Evolutionary conservation across 257 asterid genomes (phyloP), one percentile per base, ranked within the genome.

Genomic region (Penstemon davidsonii): DNA sequence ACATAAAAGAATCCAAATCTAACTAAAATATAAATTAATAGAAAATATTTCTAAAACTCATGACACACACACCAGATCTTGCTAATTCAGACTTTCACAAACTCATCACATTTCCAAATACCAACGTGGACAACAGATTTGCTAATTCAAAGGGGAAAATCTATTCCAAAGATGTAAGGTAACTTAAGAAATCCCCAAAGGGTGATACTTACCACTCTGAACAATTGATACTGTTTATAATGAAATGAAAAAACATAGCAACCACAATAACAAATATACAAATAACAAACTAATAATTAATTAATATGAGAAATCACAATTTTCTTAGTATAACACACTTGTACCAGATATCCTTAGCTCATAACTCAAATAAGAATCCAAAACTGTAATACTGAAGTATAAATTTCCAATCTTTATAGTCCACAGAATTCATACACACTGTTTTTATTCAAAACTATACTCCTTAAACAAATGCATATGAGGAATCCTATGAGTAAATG

Each of bases 331-430:
- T 9, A 10, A 3, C 0, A 49, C 18, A 49, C 54, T 49, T 49
- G 18, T 6, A 12, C 3, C 7, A 25, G 33, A 25, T 25, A 9
- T 49, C 18, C 54, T 9, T 8, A 46, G 9, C 51, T 46, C 9
- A 46, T 0, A 1, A 25, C 33, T 25, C 33, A 25, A 25, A 25
- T 25, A 25, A 25, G 33, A 25, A 25, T 7, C 55, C 36, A 42
- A 70, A 65, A 53, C 38, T 62, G 5, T 62, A 7, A 40, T 8
- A 36, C n/a, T 36, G 42, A 45, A 62, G 76, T 41, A 36, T 45
- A 71, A 54, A 13, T 0, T 44, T 15, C 18, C 51, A 44, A 60
- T 56, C 12, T 25, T 4, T 10, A 13, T 7, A 11, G 18, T 7
- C 63, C 64, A 61, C 49, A 39, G 6, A 36, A 45, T 66, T 44